Conservation (phyloP, 1,284 basidiomycete species). For the Boletus semigastroideus region DNA sequence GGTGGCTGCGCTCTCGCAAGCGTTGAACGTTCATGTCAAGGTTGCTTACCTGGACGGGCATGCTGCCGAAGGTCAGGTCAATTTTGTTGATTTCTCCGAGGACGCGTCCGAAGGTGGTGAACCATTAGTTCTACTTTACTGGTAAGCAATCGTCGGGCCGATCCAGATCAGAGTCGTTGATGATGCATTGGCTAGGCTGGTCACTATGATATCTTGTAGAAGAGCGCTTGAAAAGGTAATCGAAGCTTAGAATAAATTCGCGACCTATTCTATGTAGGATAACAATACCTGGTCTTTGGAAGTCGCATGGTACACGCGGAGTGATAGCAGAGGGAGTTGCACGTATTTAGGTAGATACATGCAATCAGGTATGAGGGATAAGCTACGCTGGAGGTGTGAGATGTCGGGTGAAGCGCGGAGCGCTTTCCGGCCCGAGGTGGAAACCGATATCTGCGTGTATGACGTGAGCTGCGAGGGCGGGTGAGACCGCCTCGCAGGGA, state of each 20-base stretch:
- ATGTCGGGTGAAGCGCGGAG: too few relatives aligned
- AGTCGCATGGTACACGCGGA: too few relatives aligned
- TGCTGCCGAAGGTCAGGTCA: conserved; percentile 48
- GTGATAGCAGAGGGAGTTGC: too few relatives aligned
- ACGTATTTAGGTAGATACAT: too few relatives aligned
- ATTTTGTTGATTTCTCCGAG: conserved; percentile 71
- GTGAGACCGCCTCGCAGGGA: too few relatives aligned
- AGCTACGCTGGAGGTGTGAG: too few relatives aligned
- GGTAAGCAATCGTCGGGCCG: conserved; percentile 45
- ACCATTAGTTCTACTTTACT: conserved; percentile 68
- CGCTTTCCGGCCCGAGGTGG: too few relatives aligned
- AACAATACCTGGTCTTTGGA: too few relatives aligned
- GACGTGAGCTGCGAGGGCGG: too few relatives aligned
- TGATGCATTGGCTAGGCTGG: conserved; percentile 50
- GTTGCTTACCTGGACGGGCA: conserved; percentile 79
- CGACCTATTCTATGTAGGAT: conserved; percentile 13
- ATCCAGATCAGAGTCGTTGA: neutral
- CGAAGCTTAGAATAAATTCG: neutral
- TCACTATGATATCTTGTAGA: conserved; percentile 70
- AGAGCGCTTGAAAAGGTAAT: conserved; percentile 6
- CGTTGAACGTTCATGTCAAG: conserved; percentile 66
- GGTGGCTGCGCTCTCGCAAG: conserved; percentile 75
- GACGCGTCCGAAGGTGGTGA: conserved; percentile 35
- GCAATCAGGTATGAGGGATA: too few relatives aligned
- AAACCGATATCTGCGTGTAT: too few relatives aligned